Evolutionary conservation across 805 yeast genomes (phyloP), one percentile per base, ranked within the genome.

Genomic region (Pichia cabralensis): DNA sequence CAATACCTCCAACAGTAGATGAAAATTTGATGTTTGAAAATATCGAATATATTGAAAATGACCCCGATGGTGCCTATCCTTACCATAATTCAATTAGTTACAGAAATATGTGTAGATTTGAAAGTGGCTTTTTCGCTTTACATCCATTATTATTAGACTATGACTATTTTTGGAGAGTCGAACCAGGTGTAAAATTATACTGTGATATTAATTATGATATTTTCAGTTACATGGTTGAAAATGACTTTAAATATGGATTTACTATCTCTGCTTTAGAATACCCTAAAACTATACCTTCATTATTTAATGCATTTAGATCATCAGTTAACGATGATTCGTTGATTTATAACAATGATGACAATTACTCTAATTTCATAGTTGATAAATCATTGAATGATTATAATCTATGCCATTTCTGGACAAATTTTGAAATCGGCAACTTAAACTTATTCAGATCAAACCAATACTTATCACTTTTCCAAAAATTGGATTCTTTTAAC

Each of bases 131-230:
- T 55, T 85, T 85, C 56, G 82, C 70, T 64, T 69, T 71, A 50
- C 89, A 83, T 52, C 74, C 74, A 34, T 54, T 80, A 41, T 53
- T 85, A 64, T 60, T 61, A 38, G 76, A 77, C 4, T 84, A 80
- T 56, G 81, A 79, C 40, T 85, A 77, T 66, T 85, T 84, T 62
- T 85, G 96, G 96, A 71, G 95, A 56, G 89, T 85, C 28, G 96
- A 85, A 57, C 95, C 95, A 9, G 82, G 75, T 46, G 73, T 80
- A 49, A 70, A 70, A 52, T 64, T 84, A 41, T 74, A 67, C 53
- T 85, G 95, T 64, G 94, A 85, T 56, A 62, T 85, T 33, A 69
- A 74, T 46, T 75, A 76, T 55, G 92, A 81, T 56, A 60, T 79
- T 17, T 83, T 83, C 67, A 67, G 73, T 53, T 73, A 67, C 56